Base-by-base conservation (phyloP, 1,284 basidiomycete genomes). In the Phylloboletellus chloephorus region DNA sequence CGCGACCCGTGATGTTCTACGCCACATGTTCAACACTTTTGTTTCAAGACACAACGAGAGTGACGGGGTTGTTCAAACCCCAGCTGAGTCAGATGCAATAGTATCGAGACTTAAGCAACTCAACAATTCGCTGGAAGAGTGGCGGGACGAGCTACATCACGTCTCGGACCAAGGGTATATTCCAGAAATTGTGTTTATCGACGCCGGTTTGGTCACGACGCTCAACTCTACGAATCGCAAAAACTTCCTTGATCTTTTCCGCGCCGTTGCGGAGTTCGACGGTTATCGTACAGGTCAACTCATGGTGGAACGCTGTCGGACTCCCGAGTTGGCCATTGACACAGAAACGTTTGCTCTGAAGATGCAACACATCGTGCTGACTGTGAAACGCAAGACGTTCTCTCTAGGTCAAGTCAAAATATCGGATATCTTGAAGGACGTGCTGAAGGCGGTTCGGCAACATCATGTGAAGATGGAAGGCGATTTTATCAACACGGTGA, bases 381-480 rank as follows among this genome's bases (percentile, higher is more conserved):
- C 76, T 57, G 90, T 99, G 53, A 98, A 98, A 67, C 82, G 85
- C 52, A 95, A 95, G 67, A 98, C 95, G 2, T 98, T 99, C 67
- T 91, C 87, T 17, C 76, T 99, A 4, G 92, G 91, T 10, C 83
- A 91, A 60, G 93, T 99, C 69, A 92, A 91, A 65, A 96, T 99
- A 44, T 87, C 88, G 20, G 94, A 98, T 61, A 81, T 98, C 50
- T 71, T 98, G 29, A 85, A 78, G 5, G 86, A 95, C 51, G 94
- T 97, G 7, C 68, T 98, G 31, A 79, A 70, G 52, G 82, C 85
- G n/a, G 93, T 99, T 2, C 69, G 93, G 37, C 74, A 80, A 50
- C 94, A 98, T 63, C 96, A 97, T 60, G 96, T 98, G 52, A 97
- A 94, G 73, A 88, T 99, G 82, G 95, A 98, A 67, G 91, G 86